Evolutionary conservation across 192 early-diverging fungal genomes (phyloP).

Genomic region (Coemansia sp.): DNA sequence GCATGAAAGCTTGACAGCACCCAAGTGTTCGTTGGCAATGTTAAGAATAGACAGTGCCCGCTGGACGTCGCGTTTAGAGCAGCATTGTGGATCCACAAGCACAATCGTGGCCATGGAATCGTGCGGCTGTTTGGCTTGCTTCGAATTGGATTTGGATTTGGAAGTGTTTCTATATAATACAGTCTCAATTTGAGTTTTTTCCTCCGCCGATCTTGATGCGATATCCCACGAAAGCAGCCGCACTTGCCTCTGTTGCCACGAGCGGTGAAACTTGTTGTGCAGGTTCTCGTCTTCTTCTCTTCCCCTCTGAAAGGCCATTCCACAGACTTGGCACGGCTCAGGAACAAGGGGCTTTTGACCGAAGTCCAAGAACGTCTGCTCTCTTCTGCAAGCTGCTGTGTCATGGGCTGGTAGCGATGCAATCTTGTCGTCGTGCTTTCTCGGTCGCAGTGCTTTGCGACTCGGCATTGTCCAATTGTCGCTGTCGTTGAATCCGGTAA

Average conservation of each 20-base stretch:
- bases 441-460: not conserved
- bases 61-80: slow-evolving; percentile 24
- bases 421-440: not conserved
- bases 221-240: slow-evolving; percentile 20
- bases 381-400: slow-evolving; percentile 5
- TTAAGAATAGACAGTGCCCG: slow-evolving; percentile 44
- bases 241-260: slow-evolving; percentile 27
- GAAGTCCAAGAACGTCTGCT: slow-evolving; percentile 54
- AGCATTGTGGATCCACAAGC: slow-evolving; percentile 18
- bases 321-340: slow-evolving; percentile 37
- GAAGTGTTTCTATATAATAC: slow-evolving; percentile 8
- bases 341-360: slow-evolving; percentile 39
- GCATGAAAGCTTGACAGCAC: slow-evolving; percentile 24
- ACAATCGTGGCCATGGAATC: slow-evolving; percentile 8
- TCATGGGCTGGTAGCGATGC: not conserved
- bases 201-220: not conserved
- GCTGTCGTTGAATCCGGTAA: not conserved
- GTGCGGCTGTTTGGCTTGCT: not conserved
- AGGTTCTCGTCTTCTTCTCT: slow-evolving; percentile 46
- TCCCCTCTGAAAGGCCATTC: slow-evolving; percentile 53
- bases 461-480: not conserved
- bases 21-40: slow-evolving; percentile 49
- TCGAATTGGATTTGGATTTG: not conserved
- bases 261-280: slow-evolving; percentile 36
- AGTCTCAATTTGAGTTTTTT: not conserved